These are phyloP conservation scores for Podila minutissima DNA, from an alignment of 192 early-diverging fungal genomes.

Conservation along the genomic window DNA sequence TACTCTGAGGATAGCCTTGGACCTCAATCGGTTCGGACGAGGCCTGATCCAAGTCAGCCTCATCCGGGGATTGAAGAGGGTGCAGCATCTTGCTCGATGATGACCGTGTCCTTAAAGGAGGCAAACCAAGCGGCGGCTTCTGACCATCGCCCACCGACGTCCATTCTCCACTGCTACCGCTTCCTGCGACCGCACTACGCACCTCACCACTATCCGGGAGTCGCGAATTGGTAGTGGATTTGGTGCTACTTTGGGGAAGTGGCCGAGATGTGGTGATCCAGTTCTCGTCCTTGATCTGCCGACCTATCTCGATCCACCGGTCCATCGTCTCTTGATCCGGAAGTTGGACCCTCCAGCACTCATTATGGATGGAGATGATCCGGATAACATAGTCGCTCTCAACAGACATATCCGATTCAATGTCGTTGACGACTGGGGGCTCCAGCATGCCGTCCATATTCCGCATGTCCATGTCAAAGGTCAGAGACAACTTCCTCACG, in stretches of 20 bases:
- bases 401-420: background rate
- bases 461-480: constrained; percentile 12
- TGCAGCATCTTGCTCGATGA: too few species aligned
- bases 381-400: constrained; percentile 28
- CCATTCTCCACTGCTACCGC: background rate
- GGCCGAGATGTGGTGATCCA: constrained; percentile 22
- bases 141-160: background rate
- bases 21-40: background rate
- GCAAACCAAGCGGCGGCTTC: background rate
- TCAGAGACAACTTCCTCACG: constrained; percentile 1
- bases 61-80: too few species aligned
- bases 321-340: constrained; percentile 41
- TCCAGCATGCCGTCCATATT: constrained; percentile 17
- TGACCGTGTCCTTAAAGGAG: background rate
- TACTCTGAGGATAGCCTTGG: background rate
- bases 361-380: constrained; percentile 37
- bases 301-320: constrained; percentile 37
- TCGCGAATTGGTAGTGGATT: background rate
- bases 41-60: too few species aligned
- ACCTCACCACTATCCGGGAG: background rate
- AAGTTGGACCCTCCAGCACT: constrained; percentile 42
- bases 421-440: background rate
- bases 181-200: background rate
- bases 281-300: constrained; percentile 39
- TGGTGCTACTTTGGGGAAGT: background rate